Conservation (phyloP, 768 basidiomycete genomes). For the Cystofilobasidium bisporidii region DNA sequence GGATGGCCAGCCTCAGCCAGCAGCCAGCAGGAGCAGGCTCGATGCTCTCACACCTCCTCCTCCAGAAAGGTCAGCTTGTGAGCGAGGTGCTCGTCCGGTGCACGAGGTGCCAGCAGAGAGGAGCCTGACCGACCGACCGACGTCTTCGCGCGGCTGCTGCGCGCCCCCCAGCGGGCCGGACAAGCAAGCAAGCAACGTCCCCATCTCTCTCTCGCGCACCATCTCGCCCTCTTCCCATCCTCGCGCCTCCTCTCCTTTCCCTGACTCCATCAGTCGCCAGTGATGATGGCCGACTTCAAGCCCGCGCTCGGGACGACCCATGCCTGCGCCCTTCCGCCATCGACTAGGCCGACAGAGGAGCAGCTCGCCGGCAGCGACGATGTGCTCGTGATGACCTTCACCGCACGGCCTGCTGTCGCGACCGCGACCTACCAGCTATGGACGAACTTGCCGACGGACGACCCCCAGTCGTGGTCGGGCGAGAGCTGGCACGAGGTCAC, state of each 20-base stretch:
- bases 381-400: not conserved
- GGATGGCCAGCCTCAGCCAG: too few relatives aligned
- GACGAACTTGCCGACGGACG: slow-evolving; percentile 3
- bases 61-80: too few relatives aligned
- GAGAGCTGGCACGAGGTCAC: not conserved
- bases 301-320: not conserved
- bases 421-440: not conserved
- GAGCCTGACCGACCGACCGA: too few relatives aligned
- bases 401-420: not conserved
- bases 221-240: not conserved
- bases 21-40: too few relatives aligned
- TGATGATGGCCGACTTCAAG: not conserved
- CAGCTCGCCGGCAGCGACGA: not conserved
- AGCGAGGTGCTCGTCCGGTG: too few relatives aligned
- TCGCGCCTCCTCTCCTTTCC: not conserved
- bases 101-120: too few relatives aligned
- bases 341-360: not conserved
- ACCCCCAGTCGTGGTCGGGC: not conserved
- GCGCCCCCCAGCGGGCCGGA: too few relatives aligned
- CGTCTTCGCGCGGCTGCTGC: too few relatives aligned
- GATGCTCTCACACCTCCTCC: too few relatives aligned
- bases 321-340: not conserved
- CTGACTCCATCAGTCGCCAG: not conserved
- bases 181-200: too few relatives aligned
- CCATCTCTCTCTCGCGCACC: not conserved